phyloP scores from a whole-genome alignment of 805 yeast species.

The Kuraishia borneana region DNA sequence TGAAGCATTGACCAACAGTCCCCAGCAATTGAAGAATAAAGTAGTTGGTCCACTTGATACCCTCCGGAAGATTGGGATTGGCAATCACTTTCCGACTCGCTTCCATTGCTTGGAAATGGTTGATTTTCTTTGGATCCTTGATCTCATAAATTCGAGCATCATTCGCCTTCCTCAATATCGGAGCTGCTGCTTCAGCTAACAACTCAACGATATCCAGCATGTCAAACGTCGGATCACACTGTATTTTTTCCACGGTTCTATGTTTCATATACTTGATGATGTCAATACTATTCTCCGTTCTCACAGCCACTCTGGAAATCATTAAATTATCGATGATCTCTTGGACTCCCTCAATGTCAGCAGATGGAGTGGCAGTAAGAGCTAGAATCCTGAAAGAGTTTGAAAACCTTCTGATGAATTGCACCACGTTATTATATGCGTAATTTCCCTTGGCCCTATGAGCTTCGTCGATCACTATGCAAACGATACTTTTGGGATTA shows the following conservation, averaged over 20 bases:
- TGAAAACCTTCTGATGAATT: constrained; percentile 49
- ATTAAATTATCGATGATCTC: constrained; percentile 62
- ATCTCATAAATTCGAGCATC: constrained; percentile 51
- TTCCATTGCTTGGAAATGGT: constrained; percentile 62
- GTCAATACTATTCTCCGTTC: constrained; percentile 80
- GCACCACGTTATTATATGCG: constrained; percentile 78
- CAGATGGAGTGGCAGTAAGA: constrained; percentile 92
- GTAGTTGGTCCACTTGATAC: constrained; percentile 62
- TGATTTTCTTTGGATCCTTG: constrained; percentile 55
- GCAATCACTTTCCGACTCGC: constrained; percentile 46
- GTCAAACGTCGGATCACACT: constrained; percentile 41
- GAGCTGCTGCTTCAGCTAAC: constrained; percentile 54
- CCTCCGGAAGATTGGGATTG: constrained; percentile 50
- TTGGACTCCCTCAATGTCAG: constrained; percentile 81
- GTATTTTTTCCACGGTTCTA: constrained; percentile 48
- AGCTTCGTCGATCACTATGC: constrained; percentile 89
- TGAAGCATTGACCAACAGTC: constrained; percentile 60
- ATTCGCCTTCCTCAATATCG: constrained; percentile 53
- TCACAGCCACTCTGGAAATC: constrained; percentile 70
- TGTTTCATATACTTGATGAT: constrained; percentile 67
- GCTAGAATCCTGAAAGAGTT: constrained; percentile 70
- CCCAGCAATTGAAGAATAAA: constrained; percentile 52
- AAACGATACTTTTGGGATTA: constrained; percentile 63
- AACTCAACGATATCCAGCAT: constrained; percentile 44
- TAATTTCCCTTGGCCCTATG: constrained; percentile 88